Base-by-base conservation (phyloP, 2,329 filamentous ascomycete genomes). In the Teratosphaeria destructans region DNA sequence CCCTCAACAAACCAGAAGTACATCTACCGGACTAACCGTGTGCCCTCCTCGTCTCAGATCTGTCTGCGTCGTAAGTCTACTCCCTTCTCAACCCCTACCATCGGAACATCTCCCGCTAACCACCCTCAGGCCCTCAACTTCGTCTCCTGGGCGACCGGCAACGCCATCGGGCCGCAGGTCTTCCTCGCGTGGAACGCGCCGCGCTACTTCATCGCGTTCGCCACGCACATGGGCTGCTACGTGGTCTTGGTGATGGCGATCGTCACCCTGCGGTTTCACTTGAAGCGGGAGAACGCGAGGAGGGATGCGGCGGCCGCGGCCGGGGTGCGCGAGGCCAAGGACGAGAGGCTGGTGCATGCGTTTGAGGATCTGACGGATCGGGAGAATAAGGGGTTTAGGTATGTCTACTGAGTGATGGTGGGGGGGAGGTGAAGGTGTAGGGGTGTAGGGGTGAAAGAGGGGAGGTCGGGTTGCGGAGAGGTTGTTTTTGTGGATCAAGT, bases 151-250 rank as follows among this genome's bases (percentile, higher is more conserved):
- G 81, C 83, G 23, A 79, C 81, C 0, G 86, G 86, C 0, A 89
- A 89, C 65, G 81, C 85, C 1, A 83, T 86, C 54, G 85, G 82
- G 0, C 84, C 85, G 0, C 85, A 87, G 67, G 82, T 87, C 0
- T 88, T 87, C 73, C 77, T 85, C 7, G 73, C 75, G 19, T 76
- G 76, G 67, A 83, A 89, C 67, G 77, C 76, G 0, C 86, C 87
- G 0, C 78, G 82, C 8, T 90, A 89, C 71, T 83, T 85, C 66
- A 87, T 84, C 61, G 87, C 87, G 1, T 88, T 88, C 61, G 78
- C 83, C 5, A 85, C 84, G 0, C 86, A 89, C 66, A 76, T 90
- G 8, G 86, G 83, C 14, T 89, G 87, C 73, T 89, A 89, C 70
- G 74, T 78, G 82, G 5, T 75, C 14, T 68, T 77, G n/a, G 72